Evolutionary conservation across 352 stramenopile genomes (phyloP).

Genomic region (Phytophthora cryptogea): DNA sequence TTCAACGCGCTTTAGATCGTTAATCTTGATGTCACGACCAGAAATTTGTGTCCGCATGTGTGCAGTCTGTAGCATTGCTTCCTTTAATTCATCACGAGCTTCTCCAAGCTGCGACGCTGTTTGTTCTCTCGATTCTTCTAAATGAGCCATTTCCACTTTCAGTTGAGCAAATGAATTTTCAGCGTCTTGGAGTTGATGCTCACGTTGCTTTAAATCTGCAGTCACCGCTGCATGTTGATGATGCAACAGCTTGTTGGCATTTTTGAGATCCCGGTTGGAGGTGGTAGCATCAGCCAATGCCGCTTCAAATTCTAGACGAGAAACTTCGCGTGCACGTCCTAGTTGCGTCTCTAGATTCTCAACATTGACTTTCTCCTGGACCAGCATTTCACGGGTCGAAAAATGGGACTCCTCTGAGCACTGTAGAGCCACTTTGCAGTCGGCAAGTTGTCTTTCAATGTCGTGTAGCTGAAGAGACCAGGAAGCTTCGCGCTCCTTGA

Average conservation of each 20-base stretch:
- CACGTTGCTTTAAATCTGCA: conserved; percentile 23
- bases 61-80: conserved; percentile 8
- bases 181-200: conserved; percentile 26
- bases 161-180: conserved; percentile 21
- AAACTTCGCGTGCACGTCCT: conserved; percentile 27
- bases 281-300: conserved; percentile 40
- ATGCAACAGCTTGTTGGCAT: conserved; percentile 21
- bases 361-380: conserved; percentile 40
- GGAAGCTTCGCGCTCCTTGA: conserved; percentile 66
- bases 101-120: conserved; percentile 10
- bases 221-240: conserved; percentile 19
- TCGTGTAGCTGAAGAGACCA: conserved; percentile 58
- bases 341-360: conserved; percentile 31
- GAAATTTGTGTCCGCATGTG: conserved; percentile 21
- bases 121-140: conserved; percentile 29
- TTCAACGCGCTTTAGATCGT: conserved; percentile 18
- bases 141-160: conserved; percentile 20
- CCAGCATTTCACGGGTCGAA: conserved; percentile 20
- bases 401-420: conserved; percentile 34
- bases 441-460: conserved; percentile 37
- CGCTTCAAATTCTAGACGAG: conserved; percentile 39
- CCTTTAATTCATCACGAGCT: conserved; percentile 25
- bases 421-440: conserved; percentile 26
- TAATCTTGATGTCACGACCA: conserved; percentile 23
- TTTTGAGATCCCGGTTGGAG: conserved; percentile 30